Percentiles rank a stretch among this genome's conserved stretches.
Evolutionary conservation across 495 filamentous ascomycete genomes (phyloP).

Genomic region (Rhizodiscina lignyota): DNA sequence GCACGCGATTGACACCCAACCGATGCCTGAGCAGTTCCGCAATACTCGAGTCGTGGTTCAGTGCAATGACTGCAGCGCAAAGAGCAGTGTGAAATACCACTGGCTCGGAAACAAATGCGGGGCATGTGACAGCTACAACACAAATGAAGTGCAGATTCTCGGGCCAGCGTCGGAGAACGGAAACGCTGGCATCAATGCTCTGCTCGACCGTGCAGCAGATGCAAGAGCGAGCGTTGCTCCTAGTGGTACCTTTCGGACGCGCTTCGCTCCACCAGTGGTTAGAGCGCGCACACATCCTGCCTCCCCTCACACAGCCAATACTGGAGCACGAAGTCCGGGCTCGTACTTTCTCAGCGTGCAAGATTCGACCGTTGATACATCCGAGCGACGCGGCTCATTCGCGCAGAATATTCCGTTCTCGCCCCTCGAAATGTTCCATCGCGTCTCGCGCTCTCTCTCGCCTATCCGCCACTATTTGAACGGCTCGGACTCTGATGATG

Average conservation of each 20-base stretch:
- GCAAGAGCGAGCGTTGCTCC: constrained; percentile 7
- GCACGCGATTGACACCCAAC: constrained; percentile 68
- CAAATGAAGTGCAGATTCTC: constrained; percentile 21
- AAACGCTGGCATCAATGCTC: neutral
- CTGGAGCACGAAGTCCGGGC: neutral
- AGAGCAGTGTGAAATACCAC: constrained; percentile 72
- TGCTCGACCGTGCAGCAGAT: constrained; percentile 14
- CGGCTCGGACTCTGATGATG: neutral
- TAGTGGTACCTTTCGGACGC: constrained; percentile 3
- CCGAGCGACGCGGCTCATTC: neutral
- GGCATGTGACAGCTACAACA: constrained; percentile 35
- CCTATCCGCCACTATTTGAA: neutral
- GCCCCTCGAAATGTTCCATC: neutral
- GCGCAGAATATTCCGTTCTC: neutral
- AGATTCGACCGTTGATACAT: neutral
- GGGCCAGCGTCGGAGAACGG: constrained; percentile 11
- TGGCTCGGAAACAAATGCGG: constrained; percentile 89
- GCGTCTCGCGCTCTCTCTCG: neutral
- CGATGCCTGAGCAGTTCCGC: constrained; percentile 64
- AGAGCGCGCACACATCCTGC: neutral
- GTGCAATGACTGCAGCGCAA: constrained; percentile 89
- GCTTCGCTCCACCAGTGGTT: neutral
- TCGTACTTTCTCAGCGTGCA: neutral
- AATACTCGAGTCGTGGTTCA: constrained; percentile 67
- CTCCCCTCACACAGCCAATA: neutral